Conservation (phyloP, 2,329 filamentous ascomycete species). For the Herpomyces periplanetae region DNA sequence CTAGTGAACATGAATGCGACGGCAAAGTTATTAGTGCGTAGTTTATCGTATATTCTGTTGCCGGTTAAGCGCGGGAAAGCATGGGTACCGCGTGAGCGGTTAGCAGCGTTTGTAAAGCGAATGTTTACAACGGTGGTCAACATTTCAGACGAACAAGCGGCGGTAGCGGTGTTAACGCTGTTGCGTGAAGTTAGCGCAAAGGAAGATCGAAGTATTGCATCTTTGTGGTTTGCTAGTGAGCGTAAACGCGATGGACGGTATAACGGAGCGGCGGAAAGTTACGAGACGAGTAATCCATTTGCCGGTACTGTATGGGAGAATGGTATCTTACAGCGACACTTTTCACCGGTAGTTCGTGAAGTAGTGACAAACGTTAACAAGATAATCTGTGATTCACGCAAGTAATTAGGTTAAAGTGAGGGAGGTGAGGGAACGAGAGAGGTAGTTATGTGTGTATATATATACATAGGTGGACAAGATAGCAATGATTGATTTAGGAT, state of each 20-base stretch:
- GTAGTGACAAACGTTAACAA: conserved; percentile 14
- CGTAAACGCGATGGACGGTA: conserved; percentile 60
- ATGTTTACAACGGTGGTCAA: conserved; percentile 46
- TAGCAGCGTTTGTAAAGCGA: conserved; percentile 80
- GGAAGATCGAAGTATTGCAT: conserved; percentile 39
- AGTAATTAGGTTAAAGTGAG: too few relatives aligned
- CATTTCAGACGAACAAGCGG: conserved; percentile 59
- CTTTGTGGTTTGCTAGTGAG: conserved; percentile 84
- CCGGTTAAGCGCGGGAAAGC: conserved; percentile 30
- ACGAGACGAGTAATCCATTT: conserved; percentile 65
- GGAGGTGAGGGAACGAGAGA: too few relatives aligned
- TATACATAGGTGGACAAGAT: too few relatives aligned
- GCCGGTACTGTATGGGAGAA: conserved; percentile 74
- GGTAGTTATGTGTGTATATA: too few relatives aligned
- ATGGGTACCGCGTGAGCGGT: conserved; percentile 35
- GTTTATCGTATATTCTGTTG: conserved; percentile 39
- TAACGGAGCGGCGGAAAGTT: conserved; percentile 25
- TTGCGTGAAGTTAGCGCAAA: conserved; percentile 37
- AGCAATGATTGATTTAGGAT: too few relatives aligned
- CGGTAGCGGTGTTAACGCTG: conserved; percentile 35
- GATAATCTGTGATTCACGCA: too few relatives aligned
- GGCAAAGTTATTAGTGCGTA: conserved; percentile 58
- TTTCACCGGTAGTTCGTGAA: conserved; percentile 47
- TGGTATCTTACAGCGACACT: conserved; percentile 48
- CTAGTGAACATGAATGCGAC: conserved; percentile 68